phyloP scores from a whole-genome alignment of 768 basidiomycete species.

The Boletus barrowsii region DNA sequence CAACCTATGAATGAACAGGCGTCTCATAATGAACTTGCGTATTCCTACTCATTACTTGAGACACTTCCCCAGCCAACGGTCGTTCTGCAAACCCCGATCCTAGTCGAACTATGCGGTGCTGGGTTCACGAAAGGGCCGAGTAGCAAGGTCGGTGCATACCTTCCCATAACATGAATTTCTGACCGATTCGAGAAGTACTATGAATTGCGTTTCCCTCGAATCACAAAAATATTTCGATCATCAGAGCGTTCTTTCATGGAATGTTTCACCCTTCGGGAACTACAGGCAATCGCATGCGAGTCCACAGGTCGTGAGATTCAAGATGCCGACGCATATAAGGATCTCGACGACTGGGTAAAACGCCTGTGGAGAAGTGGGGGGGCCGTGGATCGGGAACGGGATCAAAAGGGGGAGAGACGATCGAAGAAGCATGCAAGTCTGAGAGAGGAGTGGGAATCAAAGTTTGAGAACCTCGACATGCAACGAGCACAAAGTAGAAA shows the following conservation, averaged over 20 bases:
- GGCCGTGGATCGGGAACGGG: slow-evolving; percentile 34
- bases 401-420: slow-evolving; percentile 24
- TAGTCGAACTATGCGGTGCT: slow-evolving; percentile 76
- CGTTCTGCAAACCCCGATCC: slow-evolving; percentile 58
- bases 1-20: slow-evolving; percentile 3
- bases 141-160: slow-evolving; percentile 45
- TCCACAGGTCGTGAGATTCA: slow-evolving; percentile 49
- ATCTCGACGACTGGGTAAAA: slow-evolving; percentile 46
- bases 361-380: slow-evolving; percentile 38
- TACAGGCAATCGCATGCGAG: slow-evolving; percentile 54
- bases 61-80: slow-evolving; percentile 51
- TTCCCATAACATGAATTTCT: not conserved
- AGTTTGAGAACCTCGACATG: slow-evolving; percentile 31
- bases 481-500: slow-evolving; percentile 22
- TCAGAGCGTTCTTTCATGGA: slow-evolving; percentile 67
- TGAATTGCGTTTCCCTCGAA: slow-evolving; percentile 79
- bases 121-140: slow-evolving; percentile 72
- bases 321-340: slow-evolving; percentile 39
- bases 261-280: slow-evolving; percentile 43
- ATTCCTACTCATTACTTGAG: slow-evolving; percentile 49
- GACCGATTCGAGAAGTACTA: slow-evolving; percentile 52
- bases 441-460: slow-evolving; percentile 42
- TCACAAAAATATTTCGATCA: slow-evolving; percentile 63
- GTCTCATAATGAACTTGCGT: slow-evolving; percentile 39
- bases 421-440: slow-evolving; percentile 37